Base-by-base conservation (phyloP, 1,139 yeast genomes). In the Suhomyces wounanorum region DNA sequence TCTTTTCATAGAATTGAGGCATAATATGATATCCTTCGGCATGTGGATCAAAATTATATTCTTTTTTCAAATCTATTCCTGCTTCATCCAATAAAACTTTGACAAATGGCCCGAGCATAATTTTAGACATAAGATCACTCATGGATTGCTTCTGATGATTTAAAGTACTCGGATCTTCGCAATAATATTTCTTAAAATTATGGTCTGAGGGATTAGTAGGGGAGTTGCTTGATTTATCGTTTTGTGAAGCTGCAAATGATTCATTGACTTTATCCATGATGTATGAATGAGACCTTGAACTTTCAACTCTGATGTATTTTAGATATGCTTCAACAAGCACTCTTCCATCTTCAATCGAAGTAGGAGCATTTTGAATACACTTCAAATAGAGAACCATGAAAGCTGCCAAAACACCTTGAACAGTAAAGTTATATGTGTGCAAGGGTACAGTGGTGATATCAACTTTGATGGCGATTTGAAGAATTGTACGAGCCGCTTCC, bases 401-500 rank as follows among this genome's bases (percentile, higher is more conserved):
- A 50, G 78, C 78, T 10, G 68, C 60, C 26, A 69, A 59, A 0
- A 75, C 72, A 48, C 60, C 71, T 46, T 63, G 66, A 39, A 66
- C 52, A 26, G 68, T 52, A 77, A 77, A 73, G 47, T 68, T 69
- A 43, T 59, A 59, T 49, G 64, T 69, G 1, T 72, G 58, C 21
- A 61, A 53, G 1, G 69, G 61, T 0, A 62, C 48, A 7, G 55
- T 57, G 7, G 55, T 53, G 23, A 59, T 56, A 40, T 62, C 62
- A 23, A 72, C 41, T 36, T 57, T 61, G 14, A 55, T 57, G 5
- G 62, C 57, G 21, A 72, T 55, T 18, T 61, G 59, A 23, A 74
- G 54, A 4, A 73, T 65, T 0, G 78, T 73, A 49, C 77, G 59
- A 3, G 78, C 70, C 35, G 74, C 60, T 47, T 70, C 66, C 37